A percentile compares a stretch with the other conserved stretches of the same genome.
These are phyloP conservation scores for Carnegiea gigantea DNA, from an alignment of 179 eudicot species.

Conservation along the genomic window DNA sequence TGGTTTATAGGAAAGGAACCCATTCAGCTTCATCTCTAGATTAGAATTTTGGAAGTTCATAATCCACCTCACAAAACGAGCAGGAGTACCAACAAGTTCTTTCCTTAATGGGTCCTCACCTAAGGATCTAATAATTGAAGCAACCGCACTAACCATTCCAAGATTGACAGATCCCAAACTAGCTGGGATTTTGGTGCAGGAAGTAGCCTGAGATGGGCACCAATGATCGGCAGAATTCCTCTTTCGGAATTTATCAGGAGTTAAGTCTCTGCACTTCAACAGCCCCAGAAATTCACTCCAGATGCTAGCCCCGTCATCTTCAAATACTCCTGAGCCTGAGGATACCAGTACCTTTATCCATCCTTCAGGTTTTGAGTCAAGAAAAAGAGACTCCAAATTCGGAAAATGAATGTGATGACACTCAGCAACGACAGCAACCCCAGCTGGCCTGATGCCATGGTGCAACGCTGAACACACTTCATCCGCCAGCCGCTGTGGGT, in stretches of 20 bases:
- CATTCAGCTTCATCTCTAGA: slow-evolving; percentile 64
- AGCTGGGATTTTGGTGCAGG: slow-evolving; percentile 14
- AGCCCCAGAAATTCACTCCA: slow-evolving; percentile 71
- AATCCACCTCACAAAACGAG: slow-evolving; percentile 72
- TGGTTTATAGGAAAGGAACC: slow-evolving; percentile 33
- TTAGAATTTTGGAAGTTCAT: slow-evolving; percentile 55
- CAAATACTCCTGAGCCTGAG: slow-evolving; percentile 72
- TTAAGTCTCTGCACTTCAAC: slow-evolving; percentile 42
- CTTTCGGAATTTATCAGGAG: slow-evolving; percentile 26
- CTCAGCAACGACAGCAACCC: slow-evolving; percentile 72
- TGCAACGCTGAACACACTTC: slow-evolving; percentile 71
- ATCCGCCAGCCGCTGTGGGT: slow-evolving; percentile 74
- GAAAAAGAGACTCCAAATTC: slow-evolving; percentile 41
- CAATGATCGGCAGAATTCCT: slow-evolving; percentile 34
- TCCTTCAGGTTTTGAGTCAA: slow-evolving; percentile 45
- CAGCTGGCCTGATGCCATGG: slow-evolving; percentile 53
- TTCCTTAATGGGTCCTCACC: slow-evolving; percentile 82
- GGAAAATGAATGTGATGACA: slow-evolving; percentile 70
- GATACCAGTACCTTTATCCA: slow-evolving; percentile 40
- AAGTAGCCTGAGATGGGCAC: slow-evolving; percentile 57
- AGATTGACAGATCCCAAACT: slow-evolving; percentile 37
- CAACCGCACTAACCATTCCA: slow-evolving; percentile 58
- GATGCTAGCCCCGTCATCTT: slow-evolving; percentile 34
- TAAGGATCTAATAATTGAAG: slow-evolving; percentile 56
- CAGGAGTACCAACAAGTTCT: slow-evolving; percentile 76